Percentiles rank a stretch among this genome's conserved stretches.
Evolutionary conservation across 169 alveolate genomes (phyloP).

Genomic region (Perkinsus olseni): DNA sequence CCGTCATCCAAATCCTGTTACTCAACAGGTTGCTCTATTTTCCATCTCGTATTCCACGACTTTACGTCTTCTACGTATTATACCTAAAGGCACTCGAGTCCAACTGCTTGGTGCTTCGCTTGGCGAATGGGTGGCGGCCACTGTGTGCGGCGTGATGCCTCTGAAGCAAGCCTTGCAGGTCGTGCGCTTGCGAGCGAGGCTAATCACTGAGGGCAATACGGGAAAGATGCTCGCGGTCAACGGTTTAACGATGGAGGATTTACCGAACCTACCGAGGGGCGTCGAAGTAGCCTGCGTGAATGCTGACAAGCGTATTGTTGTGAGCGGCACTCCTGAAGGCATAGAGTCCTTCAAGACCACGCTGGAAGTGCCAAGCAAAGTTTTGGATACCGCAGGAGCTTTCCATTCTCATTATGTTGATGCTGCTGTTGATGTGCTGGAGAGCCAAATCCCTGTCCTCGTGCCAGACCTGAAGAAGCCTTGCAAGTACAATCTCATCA

Average conservation of each 20-base stretch:
- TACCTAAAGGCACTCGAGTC: not conserved
- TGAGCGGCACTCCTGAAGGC: not conserved
- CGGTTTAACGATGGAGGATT: not conserved
- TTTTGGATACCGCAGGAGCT: not conserved
- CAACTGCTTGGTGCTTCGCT: not conserved
- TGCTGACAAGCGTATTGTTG: not conserved
- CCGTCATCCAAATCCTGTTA: not conserved
- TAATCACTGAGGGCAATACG: not conserved
- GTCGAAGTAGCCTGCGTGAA: not conserved
- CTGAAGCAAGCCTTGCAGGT: not conserved
- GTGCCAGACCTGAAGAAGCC: not conserved
- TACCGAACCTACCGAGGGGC: not conserved
- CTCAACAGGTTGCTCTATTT: not conserved
- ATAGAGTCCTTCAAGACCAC: not conserved
- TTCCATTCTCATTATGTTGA: not conserved
- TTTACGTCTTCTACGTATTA: not conserved
- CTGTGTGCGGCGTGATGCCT: not conserved
- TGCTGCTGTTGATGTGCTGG: not conserved
- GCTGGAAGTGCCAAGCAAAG: not conserved
- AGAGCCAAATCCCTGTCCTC: not conserved
- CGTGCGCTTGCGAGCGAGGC: not conserved
- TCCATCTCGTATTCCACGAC: not conserved
- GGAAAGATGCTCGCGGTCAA: not conserved
- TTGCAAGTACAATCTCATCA: not conserved
- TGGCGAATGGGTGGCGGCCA: not conserved